Percentiles rank a stretch among this genome's conserved stretches.
phyloP scores from a whole-genome alignment of 805 yeast species.

The Candida lessepsii region DNA sequence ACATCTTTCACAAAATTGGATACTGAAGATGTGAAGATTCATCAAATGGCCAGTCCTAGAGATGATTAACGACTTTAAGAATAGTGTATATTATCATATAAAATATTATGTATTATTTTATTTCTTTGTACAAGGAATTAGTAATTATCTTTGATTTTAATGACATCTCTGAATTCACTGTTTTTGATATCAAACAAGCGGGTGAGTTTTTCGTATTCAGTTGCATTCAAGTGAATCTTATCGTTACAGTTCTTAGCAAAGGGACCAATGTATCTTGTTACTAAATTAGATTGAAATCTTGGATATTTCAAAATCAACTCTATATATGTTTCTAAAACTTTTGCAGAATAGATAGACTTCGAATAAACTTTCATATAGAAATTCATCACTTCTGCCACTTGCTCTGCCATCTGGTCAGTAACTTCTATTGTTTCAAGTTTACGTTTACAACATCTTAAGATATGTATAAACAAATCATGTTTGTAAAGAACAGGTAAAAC shows the following conservation, averaged over 20 bases:
- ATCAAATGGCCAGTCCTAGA: constrained; percentile 50
- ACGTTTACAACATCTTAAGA: constrained; percentile 14
- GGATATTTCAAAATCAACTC: constrained; percentile 9
- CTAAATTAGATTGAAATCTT: constrained; percentile 7
- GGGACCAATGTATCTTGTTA: constrained; percentile 3
- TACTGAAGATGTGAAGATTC: constrained; percentile 56
- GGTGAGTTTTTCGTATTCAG: constrained; percentile 9
- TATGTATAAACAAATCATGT: constrained; percentile 15
- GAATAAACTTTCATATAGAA: constrained; percentile 12
- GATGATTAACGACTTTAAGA: constrained; percentile 3
- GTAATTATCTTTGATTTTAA: background rate
- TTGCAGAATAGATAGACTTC: background rate
- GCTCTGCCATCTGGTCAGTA: background rate
- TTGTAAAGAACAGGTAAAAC: constrained; percentile 11
- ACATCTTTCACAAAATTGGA: constrained; percentile 63
- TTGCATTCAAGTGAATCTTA: constrained; percentile 6
- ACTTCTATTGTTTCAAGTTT: too few relatives aligned
- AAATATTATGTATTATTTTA: too few relatives aligned
- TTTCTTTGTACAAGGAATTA: background rate
- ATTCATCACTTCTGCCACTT: constrained; percentile 10
- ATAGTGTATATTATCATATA: background rate
- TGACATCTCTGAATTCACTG: constrained; percentile 3
- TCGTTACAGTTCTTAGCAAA: background rate
- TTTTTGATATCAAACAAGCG: constrained; percentile 6
- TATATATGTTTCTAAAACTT: constrained; percentile 10